Evolutionary conservation across 495 filamentous ascomycete genomes (phyloP).

Genomic region (Platismatia glauca): DNA sequence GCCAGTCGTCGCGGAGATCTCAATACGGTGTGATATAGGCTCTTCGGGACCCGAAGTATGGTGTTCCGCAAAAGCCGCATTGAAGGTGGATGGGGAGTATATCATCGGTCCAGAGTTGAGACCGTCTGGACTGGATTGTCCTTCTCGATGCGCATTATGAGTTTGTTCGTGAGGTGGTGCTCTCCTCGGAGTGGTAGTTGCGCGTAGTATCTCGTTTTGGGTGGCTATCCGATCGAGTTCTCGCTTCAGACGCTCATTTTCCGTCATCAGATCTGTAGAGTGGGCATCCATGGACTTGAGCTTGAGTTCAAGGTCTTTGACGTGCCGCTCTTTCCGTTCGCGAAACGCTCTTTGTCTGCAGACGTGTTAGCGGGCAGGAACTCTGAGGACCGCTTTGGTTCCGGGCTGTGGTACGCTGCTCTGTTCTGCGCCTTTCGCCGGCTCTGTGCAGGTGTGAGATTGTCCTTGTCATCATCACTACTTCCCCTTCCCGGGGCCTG

Average conservation of each 20-base stretch:
- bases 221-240: conserved; percentile 71
- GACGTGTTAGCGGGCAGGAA: conserved; percentile 7
- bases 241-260: conserved; percentile 78
- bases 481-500: conserved; percentile 29
- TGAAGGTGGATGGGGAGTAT: conserved; percentile 68
- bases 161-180: conserved; percentile 24
- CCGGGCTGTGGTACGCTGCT: conserved; percentile 65
- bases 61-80: conserved; percentile 35
- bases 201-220: conserved; percentile 92
- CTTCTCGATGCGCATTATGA: not conserved
- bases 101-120: conserved; percentile 53
- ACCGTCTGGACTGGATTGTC: conserved; percentile 27
- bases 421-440: conserved; percentile 92
- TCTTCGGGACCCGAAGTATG: conserved; percentile 26
- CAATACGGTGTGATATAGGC: conserved; percentile 56
- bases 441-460: conserved; percentile 67
- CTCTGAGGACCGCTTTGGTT: not conserved
- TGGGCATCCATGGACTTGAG: conserved; percentile 61
- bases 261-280: conserved; percentile 46
- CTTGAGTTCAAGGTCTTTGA: conserved; percentile 84
- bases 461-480: conserved; percentile 59
- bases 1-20: conserved; percentile 54
- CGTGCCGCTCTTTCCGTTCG: conserved; percentile 90
- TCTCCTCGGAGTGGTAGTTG: conserved; percentile 41
- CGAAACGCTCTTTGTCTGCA: conserved; percentile 88